Evolutionary conservation across 495 filamentous ascomycete species (phyloP).

Genomic region (Tuber indicum): DNA sequence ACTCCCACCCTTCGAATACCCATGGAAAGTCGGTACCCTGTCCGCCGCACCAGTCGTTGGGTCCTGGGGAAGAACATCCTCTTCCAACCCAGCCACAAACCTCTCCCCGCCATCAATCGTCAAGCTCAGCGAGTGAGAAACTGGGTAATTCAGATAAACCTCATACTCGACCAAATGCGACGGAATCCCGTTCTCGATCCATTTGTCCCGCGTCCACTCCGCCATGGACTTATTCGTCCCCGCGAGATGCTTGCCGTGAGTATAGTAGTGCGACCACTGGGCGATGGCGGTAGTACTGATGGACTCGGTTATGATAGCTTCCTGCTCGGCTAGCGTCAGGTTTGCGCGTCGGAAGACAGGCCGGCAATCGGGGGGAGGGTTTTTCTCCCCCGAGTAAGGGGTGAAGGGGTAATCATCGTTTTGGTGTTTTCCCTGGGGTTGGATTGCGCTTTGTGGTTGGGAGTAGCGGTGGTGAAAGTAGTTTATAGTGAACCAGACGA

Average conservation of each 20-base stretch:
- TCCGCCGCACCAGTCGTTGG: slow-evolving; percentile 63
- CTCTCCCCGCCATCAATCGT: slow-evolving; percentile 47
- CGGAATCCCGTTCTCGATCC: slow-evolving; percentile 74
- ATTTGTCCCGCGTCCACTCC: slow-evolving; percentile 77
- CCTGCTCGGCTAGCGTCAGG: slow-evolving; percentile 16
- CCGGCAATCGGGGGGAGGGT: background rate
- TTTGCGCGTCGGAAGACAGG: slow-evolving; percentile 3
- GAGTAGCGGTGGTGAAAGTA: background rate
- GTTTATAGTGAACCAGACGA: background rate
- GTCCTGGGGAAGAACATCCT: slow-evolving; percentile 83
- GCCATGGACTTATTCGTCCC: slow-evolving; percentile 85
- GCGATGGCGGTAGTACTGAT: slow-evolving; percentile 26
- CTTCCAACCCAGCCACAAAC: slow-evolving; percentile 74
- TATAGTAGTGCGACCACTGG: slow-evolving; percentile 93
- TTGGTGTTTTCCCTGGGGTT: background rate
- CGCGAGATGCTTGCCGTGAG: slow-evolving; percentile 75
- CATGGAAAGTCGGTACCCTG: slow-evolving; percentile 88
- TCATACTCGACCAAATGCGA: slow-evolving; percentile 74
- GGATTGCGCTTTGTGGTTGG: background rate
- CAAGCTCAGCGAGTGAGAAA: slow-evolving; percentile 24
- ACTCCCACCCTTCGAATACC: slow-evolving; percentile 75
- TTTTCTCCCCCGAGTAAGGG: background rate
- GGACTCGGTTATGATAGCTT: slow-evolving; percentile 15
- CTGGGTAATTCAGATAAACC: slow-evolving; percentile 83
- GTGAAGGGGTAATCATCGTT: background rate